Evolutionary conservation across 352 stramenopile species (phyloP), one percentile per base, ranked within the genome.

Genomic region (Pythium brachiatum): DNA sequence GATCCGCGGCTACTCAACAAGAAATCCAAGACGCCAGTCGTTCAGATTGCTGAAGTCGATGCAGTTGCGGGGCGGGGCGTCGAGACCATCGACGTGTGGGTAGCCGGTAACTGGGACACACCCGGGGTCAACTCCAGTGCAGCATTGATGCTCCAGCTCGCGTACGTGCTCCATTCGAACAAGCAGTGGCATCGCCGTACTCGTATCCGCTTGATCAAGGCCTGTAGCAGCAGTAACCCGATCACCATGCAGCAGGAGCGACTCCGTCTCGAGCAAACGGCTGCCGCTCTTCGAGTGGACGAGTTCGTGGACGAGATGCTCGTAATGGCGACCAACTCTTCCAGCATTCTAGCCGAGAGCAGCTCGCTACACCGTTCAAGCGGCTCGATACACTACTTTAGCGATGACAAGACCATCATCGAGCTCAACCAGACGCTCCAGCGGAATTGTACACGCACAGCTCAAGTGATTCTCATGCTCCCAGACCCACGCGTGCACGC

Each of bases 31-130:
- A 43, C 25, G 7, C 18, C 54, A 7, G 38, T 29, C 0, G 48
- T 53, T 9, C 57, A 69, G 31, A 23, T 68, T 18, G 38, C 64
- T 15, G 32, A 51, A 27, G 36, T 51, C 9, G 44, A 53, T 13
- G 13, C 18, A 9, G 27, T 13, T 0, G 15, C 2, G 18, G 60
- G 57, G 5, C 59, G 57, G 7, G 59, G 34, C 25, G 48, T 51
- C 21, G 65, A 76, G 53, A 84, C 76, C 2, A 80, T 90, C 43
- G 79, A 88, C 39, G 74, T 89, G 15, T 90, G 81, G 81, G 74
- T 85, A 23, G 76, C 75, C 5, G 56, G 53, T 11, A 56, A 62
- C n/a, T 74, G 63, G 62, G 72, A 75, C 8, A 56, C 70, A 11
- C 60, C 62, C 6, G 69, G 56, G 16, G 67, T 78, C 2, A 58